Evolutionary conservation across 192 early-diverging fungal species (phyloP).

Genomic region (Physocladia obscura): DNA sequence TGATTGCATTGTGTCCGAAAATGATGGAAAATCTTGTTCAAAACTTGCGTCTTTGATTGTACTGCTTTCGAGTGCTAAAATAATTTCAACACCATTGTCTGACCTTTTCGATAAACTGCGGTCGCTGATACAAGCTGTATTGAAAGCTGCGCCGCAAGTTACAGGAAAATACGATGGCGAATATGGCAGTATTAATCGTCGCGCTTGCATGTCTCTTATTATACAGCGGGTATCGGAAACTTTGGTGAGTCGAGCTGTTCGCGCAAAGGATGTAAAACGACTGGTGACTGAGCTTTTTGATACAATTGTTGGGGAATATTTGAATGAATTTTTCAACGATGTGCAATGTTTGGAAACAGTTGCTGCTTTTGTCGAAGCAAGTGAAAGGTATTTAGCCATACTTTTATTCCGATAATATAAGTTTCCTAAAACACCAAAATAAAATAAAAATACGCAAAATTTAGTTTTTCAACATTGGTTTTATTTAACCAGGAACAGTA

Average conservation of each 20-base stretch:
- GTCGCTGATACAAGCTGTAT: not conserved
- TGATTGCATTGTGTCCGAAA: not conserved
- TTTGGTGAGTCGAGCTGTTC: not conserved
- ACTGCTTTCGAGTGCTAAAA: constrained; percentile 11
- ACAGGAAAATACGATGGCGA: not conserved
- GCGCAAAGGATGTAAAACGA: not conserved
- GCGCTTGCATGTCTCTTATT: constrained; percentile 2
- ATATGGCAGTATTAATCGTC: constrained; percentile 16
- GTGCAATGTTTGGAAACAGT: not conserved
- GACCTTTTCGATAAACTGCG: not conserved
- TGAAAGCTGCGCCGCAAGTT: not conserved
- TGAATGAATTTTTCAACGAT: not conserved
- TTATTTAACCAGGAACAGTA: constrained; percentile 44
- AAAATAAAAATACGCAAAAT: too few relatives aligned
- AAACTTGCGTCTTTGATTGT: constrained; percentile 6
- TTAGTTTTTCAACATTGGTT: not conserved
- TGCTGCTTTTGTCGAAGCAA: constrained; percentile 13
- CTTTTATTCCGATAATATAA: constrained; percentile 6
- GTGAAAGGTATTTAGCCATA: not conserved
- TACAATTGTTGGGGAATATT: constrained; percentile 6
- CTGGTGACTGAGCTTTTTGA: not conserved
- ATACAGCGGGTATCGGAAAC: not conserved
- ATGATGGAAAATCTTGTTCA: too few relatives aligned
- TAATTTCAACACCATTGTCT: constrained; percentile 22
- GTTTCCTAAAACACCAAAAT: too few relatives aligned